These are phyloP conservation scores for Monosporascus sp. DNA, from an alignment of 2,329 filamentous ascomycete species.

Conservation along the genomic window DNA sequence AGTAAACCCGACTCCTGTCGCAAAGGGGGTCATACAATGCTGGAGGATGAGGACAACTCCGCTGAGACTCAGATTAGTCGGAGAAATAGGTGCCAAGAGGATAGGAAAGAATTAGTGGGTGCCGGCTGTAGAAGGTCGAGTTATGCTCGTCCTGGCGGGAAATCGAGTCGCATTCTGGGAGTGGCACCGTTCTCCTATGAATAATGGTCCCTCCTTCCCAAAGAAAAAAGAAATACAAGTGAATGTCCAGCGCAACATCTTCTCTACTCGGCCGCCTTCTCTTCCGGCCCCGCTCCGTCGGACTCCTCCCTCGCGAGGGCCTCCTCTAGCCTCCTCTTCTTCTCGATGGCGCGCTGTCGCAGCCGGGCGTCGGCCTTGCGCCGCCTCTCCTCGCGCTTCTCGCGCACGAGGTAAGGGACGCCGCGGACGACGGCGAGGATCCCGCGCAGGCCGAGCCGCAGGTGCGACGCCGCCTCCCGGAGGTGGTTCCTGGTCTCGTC, in stretches of 20 bases:
- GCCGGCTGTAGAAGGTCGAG: too few species aligned
- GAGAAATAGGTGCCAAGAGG: too few species aligned
- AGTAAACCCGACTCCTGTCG: too few species aligned
- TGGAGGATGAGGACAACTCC: too few species aligned
- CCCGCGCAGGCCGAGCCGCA: slow-evolving; percentile 29
- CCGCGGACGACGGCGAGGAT: slow-evolving; percentile 26
- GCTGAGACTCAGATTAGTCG: too few species aligned
- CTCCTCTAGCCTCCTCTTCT: slow-evolving; percentile 32
- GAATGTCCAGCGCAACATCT: neutral
- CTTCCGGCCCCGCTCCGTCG: neutral
- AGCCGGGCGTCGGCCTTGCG: slow-evolving; percentile 25
- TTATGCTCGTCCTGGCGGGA: too few species aligned
- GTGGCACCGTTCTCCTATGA: too few species aligned
- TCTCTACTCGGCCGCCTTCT: neutral
- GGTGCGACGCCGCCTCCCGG: slow-evolving; percentile 29
- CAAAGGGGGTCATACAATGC: too few species aligned
- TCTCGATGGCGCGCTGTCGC: slow-evolving; percentile 25
- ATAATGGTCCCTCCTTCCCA: neutral
- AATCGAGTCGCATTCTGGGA: too few species aligned
- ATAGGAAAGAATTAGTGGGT: too few species aligned
- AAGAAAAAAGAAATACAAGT: too few species aligned
- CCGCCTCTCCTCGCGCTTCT: slow-evolving; percentile 30
- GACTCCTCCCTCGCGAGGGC: slow-evolving; percentile 6
- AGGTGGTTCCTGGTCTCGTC: slow-evolving; percentile 36
- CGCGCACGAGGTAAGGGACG: slow-evolving; percentile 30